Evolutionary conservation across 345 rosid genomes (phyloP), one percentile per base, ranked within the genome.

Genomic region (Heritiera fomes): DNA sequence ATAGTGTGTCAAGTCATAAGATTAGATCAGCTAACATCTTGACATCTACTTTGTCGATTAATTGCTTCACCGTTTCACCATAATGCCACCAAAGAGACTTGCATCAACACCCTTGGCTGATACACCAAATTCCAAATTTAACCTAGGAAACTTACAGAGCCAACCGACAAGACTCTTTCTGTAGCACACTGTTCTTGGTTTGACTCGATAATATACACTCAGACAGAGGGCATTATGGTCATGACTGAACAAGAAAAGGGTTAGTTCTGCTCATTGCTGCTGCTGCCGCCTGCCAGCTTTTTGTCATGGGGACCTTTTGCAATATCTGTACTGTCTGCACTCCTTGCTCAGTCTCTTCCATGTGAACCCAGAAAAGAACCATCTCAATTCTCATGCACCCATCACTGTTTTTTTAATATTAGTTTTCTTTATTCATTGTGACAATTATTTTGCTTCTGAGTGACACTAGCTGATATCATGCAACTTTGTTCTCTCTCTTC

Each of bases 141-240:
- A 47, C 78, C 78, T 10, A 46, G 9, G 1, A 62, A 62, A 32
- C 50, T 62, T 62, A 75, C 78, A 61, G 43, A 28, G 9, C 60
- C 78, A 32, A 76, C 78, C 78, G 78, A 76, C 71, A 76, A 32
- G 18, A 76, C 60, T 32, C 60, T 76, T 15, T 0, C 0, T 15
- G 49, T 4, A 30, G 55, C 30, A 34, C 61, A 63, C 7, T 10
- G 69, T 76, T 50, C 0, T 1, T 65, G 78, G 78, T 76, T 63
- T 63, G 78, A 76, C 71, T 47, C 7, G 78, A 63, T 45, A 64
- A 47, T 64, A 3, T 2, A 49, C 58, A 12, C 13, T 14, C 14
- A 47, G 71, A 49, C 32, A 7, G 17, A 34, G 50, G 79, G 49
- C 40, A 76, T 18, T 32, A 8, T 49, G 32, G 79, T 62, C 58